These are phyloP conservation scores for Remersonia thermophila DNA, from an alignment of 2,329 filamentous ascomycete genomes.

Conservation along the genomic window DNA sequence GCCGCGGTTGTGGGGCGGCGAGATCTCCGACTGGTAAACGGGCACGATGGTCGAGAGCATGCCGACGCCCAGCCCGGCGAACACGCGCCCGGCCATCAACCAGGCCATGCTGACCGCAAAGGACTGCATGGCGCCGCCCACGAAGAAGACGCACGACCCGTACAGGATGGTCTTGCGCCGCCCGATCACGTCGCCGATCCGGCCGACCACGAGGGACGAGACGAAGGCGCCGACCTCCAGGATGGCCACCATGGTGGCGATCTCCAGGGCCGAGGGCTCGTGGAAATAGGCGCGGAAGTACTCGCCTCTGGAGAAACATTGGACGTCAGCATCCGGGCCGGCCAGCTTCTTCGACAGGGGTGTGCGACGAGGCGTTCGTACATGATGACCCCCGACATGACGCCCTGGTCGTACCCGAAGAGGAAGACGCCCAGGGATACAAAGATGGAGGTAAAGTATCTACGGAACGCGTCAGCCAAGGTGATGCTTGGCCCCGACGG, in stretches of 20 bases:
- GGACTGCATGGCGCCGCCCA: slow-evolving; percentile 75
- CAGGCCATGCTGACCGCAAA: slow-evolving; percentile 73
- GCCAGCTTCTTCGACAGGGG: too few relatives aligned
- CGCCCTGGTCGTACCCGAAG: slow-evolving; percentile 82
- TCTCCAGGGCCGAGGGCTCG: slow-evolving; percentile 71
- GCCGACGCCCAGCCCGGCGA: slow-evolving; percentile 77
- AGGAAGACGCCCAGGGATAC: slow-evolving; percentile 78
- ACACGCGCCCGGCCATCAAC: slow-evolving; percentile 75
- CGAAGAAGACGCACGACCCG: slow-evolving; percentile 76
- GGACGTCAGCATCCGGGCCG: too few relatives aligned
- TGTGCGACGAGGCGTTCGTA: too few relatives aligned
- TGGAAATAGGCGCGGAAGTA: slow-evolving; percentile 90
- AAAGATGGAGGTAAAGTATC: slow-evolving; percentile 90
- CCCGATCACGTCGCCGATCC: slow-evolving; percentile 83
- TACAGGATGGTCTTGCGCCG: slow-evolving; percentile 84
- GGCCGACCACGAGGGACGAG: slow-evolving; percentile 74
- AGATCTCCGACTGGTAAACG: slow-evolving; percentile 90
- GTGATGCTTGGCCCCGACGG: too few relatives aligned
- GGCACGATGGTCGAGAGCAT: slow-evolving; percentile 85
- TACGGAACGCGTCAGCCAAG: slow-evolving; percentile 28
- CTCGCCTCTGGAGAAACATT: slow-evolving; percentile 46
- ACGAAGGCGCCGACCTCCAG: slow-evolving; percentile 88
- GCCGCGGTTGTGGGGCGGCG: slow-evolving; percentile 88
- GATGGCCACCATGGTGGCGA: slow-evolving; percentile 97
- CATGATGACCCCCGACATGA: slow-evolving; percentile 67